These are phyloP conservation scores for Ganoderma sp. DNA, from an alignment of 1,284 basidiomycete genomes.

Conservation along the genomic window DNA sequence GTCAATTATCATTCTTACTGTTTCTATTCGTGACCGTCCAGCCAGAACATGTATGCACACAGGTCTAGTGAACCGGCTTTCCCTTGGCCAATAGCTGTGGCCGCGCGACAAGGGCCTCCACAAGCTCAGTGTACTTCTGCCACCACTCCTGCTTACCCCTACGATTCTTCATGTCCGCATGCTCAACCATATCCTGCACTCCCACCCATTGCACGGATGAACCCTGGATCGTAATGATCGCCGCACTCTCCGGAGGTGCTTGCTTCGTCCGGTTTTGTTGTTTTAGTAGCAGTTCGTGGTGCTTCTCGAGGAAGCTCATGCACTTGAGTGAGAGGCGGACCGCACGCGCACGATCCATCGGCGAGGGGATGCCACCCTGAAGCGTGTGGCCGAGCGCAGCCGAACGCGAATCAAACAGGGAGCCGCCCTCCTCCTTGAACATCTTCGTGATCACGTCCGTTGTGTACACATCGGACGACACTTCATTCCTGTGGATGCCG, in stretches of 20 bases:
- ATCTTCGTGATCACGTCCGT: slow-evolving; percentile 94
- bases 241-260: slow-evolving; percentile 72
- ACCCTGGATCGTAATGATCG: slow-evolving; percentile 91
- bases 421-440: slow-evolving; percentile 90
- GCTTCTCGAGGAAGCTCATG: slow-evolving; percentile 92
- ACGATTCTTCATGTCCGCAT: slow-evolving; percentile 91
- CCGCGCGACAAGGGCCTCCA: slow-evolving; percentile 73
- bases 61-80: neutral
- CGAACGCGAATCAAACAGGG: slow-evolving; percentile 92
- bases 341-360: slow-evolving; percentile 91
- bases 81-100: slow-evolving; percentile 52
- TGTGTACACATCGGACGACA: slow-evolving; percentile 86
- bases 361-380: slow-evolving; percentile 94
- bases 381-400: slow-evolving; percentile 96
- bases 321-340: slow-evolving; percentile 90
- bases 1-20: neutral
- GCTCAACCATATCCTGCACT: slow-evolving; percentile 81
- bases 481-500: slow-evolving; percentile 72
- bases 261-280: slow-evolving; percentile 56
- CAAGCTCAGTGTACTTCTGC: slow-evolving; percentile 70
- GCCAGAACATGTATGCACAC: neutral
- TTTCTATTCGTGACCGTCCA: neutral
- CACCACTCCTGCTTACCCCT: slow-evolving; percentile 88
- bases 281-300: slow-evolving; percentile 61
- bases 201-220: slow-evolving; percentile 82